Conservation (phyloP, 768 basidiomycete genomes). For the Tremella fuciformis region DNA sequence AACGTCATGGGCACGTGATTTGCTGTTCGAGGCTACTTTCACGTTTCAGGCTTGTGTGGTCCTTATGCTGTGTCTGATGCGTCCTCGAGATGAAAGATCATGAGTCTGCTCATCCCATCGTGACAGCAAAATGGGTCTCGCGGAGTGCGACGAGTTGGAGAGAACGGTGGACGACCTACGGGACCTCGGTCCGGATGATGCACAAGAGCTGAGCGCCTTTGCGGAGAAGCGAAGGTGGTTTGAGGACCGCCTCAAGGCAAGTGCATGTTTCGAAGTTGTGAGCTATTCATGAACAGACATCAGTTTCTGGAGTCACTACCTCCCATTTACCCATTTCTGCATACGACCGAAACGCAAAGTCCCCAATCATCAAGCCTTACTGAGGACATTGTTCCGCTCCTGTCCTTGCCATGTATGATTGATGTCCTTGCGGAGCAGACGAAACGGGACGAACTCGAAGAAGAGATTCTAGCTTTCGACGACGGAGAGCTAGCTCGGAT, state of each 20-base stretch:
- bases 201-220: constrained; percentile 34
- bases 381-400: constrained; percentile 6
- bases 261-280: constrained; percentile 5
- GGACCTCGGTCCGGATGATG: constrained; percentile 36
- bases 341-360: constrained; percentile 11
- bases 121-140: too few species aligned
- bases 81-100: too few species aligned
- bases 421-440: constrained; percentile 25
- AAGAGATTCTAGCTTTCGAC: constrained; percentile 41
- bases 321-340: constrained; percentile 39
- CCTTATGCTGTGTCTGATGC: too few species aligned
- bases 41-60: too few species aligned
- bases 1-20: too few species aligned
- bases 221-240: constrained; percentile 43
- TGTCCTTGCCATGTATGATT: constrained; percentile 17
- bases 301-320: constrained; percentile 30
- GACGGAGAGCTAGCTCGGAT: constrained; percentile 43
- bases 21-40: too few species aligned
- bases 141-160: too few species aligned
- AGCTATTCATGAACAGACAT: constrained; percentile 3
- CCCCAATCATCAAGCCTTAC: not conserved
- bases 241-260: constrained; percentile 35
- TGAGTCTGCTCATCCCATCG: too few species aligned
- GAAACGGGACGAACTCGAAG: constrained; percentile 36
- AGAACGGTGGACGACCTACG: constrained; percentile 8